Conservation (phyloP, 2,329 filamentous ascomycete genomes). For the Acarospora socialis region DNA sequence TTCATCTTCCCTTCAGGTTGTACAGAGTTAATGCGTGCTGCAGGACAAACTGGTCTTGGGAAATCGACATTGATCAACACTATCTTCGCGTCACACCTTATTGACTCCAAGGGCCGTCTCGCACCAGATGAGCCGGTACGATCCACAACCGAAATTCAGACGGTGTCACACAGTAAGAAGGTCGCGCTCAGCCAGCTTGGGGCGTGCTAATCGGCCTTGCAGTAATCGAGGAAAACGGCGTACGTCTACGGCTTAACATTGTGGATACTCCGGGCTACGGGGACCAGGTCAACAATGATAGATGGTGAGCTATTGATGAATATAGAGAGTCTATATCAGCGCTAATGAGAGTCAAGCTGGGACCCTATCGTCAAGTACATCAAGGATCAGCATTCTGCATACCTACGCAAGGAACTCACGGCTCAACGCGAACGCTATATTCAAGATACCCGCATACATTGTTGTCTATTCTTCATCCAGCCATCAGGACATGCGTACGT, state of each 20-base stretch:
- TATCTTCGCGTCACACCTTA: slow-evolving; percentile 98
- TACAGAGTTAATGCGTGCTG: background rate
- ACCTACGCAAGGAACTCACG: slow-evolving; percentile 97
- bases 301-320: slow-evolving; percentile 44
- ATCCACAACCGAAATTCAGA: slow-evolving; percentile 94
- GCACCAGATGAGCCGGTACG: slow-evolving; percentile 85
- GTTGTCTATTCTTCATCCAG: slow-evolving; percentile 99
- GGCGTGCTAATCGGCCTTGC: slow-evolving; percentile 5
- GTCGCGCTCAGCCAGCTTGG: background rate
- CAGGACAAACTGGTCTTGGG: slow-evolving; percentile 94
- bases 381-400: slow-evolving; percentile 99
- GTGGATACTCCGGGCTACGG: slow-evolving; percentile 98
- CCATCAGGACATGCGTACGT: slow-evolving; percentile 77
- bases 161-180: slow-evolving; percentile 69
- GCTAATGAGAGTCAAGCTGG: slow-evolving; percentile 45
- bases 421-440: slow-evolving; percentile 98
- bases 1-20: background rate
- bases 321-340: slow-evolving; percentile 10
- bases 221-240: slow-evolving; percentile 97
- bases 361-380: slow-evolving; percentile 99
- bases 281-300: slow-evolving; percentile 98
- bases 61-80: slow-evolving; percentile 99
- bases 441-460: slow-evolving; percentile 97
- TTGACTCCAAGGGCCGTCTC: slow-evolving; percentile 95
- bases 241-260: slow-evolving; percentile 93